These are phyloP conservation scores for Pseudotsuga menziesii DNA, from an alignment of 75 land plant species.

Conservation along the genomic window DNA sequence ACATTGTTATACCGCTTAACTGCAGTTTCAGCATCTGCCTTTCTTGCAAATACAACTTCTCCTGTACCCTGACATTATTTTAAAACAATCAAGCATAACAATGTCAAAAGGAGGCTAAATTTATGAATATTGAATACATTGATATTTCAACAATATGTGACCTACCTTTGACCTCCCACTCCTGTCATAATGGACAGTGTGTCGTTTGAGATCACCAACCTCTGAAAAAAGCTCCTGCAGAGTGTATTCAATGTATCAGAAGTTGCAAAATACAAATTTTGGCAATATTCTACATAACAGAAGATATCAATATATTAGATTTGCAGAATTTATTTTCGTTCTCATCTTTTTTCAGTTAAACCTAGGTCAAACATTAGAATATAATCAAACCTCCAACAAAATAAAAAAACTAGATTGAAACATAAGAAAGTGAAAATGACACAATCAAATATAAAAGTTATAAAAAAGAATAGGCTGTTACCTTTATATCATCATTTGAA, in stretches of 20 bases:
- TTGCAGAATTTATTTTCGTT: too few relatives aligned
- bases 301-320: too few relatives aligned
- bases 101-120: constrained; percentile 3
- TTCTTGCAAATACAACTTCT: constrained; percentile 83
- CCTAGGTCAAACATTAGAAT: too few relatives aligned
- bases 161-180: constrained; percentile 96
- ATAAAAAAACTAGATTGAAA: neutral
- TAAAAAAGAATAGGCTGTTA: constrained; percentile 9
- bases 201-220: constrained; percentile 85
- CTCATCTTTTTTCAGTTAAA: too few relatives aligned
- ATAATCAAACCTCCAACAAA: too few relatives aligned
- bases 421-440: neutral
- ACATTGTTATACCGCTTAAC: constrained; percentile 88
- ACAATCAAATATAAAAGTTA: neutral
- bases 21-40: constrained; percentile 73
- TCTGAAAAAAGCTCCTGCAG: constrained; percentile 93
- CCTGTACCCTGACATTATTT: constrained; percentile 67
- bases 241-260: neutral
- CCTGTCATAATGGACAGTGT: constrained; percentile 78
- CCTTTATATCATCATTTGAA: constrained; percentile 95
- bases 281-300: too few relatives aligned
- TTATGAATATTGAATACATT: neutral
- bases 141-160: neutral
- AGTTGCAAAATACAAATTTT: neutral
- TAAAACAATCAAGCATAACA: neutral